Percentiles rank a stretch among this genome's conserved stretches.
phyloP scores from a whole-genome alignment of 169 alveolate genomes.

The Plasmodium berghei region DNA sequence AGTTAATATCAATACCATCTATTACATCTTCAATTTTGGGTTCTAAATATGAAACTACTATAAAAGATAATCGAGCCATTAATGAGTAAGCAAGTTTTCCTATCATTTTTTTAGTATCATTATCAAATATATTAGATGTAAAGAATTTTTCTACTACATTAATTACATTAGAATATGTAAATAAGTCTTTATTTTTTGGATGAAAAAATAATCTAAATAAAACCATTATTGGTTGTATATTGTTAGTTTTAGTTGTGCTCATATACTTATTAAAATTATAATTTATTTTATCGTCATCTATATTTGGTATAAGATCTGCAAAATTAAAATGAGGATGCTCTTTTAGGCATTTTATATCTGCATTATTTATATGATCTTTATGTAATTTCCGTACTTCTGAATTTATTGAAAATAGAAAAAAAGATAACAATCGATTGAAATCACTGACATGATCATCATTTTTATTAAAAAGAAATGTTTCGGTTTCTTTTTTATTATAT shows the following conservation, averaged over 20 bases:
- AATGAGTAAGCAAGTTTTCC: conserved; percentile 51
- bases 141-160: conserved; percentile 6
- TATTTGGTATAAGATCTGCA: not conserved
- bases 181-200: conserved; percentile 10
- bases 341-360: not conserved
- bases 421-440: not conserved
- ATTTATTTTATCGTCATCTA: not conserved
- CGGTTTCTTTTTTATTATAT: not conserved
- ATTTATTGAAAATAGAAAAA: conserved; percentile 18
- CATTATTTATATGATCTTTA: conserved; percentile 4
- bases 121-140: conserved; percentile 1
- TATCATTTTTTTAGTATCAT: conserved; percentile 17
- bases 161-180: conserved; percentile 23
- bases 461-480: not conserved
- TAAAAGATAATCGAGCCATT: conserved; percentile 21
- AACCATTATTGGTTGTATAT: conserved; percentile 1
- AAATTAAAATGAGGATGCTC: conserved; percentile 20
- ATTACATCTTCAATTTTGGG: conserved; percentile 5
- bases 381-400: conserved; percentile 4
- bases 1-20: conserved; percentile 12
- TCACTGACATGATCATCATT: not conserved
- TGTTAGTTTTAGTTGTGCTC: not conserved
- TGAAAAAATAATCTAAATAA: conserved; percentile 28
- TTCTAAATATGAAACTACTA: conserved; percentile 21
- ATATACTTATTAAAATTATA: not conserved